Percentiles rank a stretch among this genome's conserved stretches.
phyloP scores from a whole-genome alignment of 768 basidiomycete species.

The Trametes elegans region DNA sequence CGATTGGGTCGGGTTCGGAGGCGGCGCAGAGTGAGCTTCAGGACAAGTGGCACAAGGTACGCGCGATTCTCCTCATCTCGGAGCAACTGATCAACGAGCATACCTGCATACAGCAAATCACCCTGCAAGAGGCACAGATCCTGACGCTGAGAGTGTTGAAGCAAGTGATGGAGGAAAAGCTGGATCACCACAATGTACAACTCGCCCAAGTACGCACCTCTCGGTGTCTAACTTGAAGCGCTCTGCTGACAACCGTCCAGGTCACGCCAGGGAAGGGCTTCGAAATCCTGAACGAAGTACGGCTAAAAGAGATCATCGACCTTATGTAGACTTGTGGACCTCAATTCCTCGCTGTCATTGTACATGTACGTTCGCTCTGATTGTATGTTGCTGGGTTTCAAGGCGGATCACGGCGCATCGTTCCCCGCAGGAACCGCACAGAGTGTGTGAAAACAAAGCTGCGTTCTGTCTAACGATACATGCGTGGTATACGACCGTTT shows the following conservation, averaged over 20 bases:
- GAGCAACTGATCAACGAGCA: not conserved
- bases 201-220: slow-evolving; percentile 78
- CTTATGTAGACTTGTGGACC: slow-evolving; percentile 24
- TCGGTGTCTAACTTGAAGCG: not conserved
- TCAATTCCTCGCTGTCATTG: slow-evolving; percentile 15
- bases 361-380: slow-evolving; percentile 13
- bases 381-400: slow-evolving; percentile 16
- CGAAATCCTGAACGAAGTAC: slow-evolving; percentile 79
- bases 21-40: slow-evolving; percentile 97
- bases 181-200: slow-evolving; percentile 98
- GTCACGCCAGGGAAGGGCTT: slow-evolving; percentile 86
- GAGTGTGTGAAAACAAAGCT: not conserved
- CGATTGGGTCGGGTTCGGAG: slow-evolving; percentile 97
- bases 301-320: slow-evolving; percentile 83
- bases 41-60: slow-evolving; percentile 93
- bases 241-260: slow-evolving; percentile 35
- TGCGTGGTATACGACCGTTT: not conserved
- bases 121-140: slow-evolving; percentile 81
- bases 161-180: slow-evolving; percentile 99
- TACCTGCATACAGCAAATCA: slow-evolving; percentile 79
- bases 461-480: not conserved
- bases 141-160: slow-evolving; percentile 89
- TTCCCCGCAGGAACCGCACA: not conserved
- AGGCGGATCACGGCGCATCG: not conserved
- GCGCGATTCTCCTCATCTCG: slow-evolving; percentile 13